Conservation (phyloP, 108 stramenopile species). For the Skeletonema menzelii region DNA sequence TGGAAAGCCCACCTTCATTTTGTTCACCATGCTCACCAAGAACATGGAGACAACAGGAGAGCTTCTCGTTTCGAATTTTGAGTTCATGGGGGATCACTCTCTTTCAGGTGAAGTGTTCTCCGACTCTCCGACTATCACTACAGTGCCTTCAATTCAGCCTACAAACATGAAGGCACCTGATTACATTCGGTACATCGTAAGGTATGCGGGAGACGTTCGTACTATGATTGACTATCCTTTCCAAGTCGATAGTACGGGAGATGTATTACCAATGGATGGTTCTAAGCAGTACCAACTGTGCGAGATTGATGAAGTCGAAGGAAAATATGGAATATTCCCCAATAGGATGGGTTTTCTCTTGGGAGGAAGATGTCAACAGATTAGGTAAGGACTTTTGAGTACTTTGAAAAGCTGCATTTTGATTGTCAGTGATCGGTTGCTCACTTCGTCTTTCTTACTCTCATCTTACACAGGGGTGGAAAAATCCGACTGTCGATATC, state of each 20-base stretch:
- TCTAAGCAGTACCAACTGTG: conserved; percentile 25
- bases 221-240: conserved; percentile 38
- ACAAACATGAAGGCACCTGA: conserved; percentile 14
- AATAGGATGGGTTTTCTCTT: conserved; percentile 16
- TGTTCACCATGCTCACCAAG: conserved; percentile 17
- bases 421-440: conserved; percentile 4
- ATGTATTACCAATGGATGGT: conserved; percentile 35
- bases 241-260: conserved; percentile 29
- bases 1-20: conserved; percentile 18
- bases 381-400: not conserved
- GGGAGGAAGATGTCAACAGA: not conserved
- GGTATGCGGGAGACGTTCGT: conserved; percentile 34
- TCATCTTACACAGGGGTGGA: conserved; percentile 7
- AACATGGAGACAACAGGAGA: conserved; percentile 10
- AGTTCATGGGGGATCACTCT: conserved; percentile 1
- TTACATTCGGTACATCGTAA: conserved; percentile 23
- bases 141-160: conserved; percentile 12
- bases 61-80: conserved; percentile 20
- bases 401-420: conserved; percentile 10
- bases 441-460: not conserved
- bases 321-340: conserved; percentile 4
- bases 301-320: conserved; percentile 38
- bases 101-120: conserved; percentile 1
- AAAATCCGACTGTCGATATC: conserved; percentile 48
- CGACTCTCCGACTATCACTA: conserved; percentile 13